A percentile compares a stretch with the other conserved stretches of the same genome.
phyloP scores from a whole-genome alignment of 2,329 filamentous ascomycete species.

The Diaporthe vexans region DNA sequence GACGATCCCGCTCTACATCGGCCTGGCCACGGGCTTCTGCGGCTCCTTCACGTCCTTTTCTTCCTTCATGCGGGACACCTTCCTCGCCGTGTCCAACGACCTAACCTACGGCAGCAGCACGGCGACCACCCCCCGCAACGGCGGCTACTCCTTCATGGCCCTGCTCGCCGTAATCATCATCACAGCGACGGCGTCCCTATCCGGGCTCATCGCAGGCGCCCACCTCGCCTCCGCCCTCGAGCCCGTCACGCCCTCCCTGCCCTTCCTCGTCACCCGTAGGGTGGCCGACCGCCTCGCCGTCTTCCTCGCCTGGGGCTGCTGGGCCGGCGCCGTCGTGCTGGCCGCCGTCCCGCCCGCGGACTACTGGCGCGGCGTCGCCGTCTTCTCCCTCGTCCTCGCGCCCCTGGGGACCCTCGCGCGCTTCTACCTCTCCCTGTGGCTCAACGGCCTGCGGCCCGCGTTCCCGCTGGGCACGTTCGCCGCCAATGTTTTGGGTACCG shows the following conservation, averaged over 20 bases:
- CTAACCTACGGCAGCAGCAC: constrained; percentile 62
- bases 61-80: constrained; percentile 83
- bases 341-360: constrained; percentile 77
- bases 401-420: constrained; percentile 83
- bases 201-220: constrained; percentile 78
- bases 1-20: constrained; percentile 89
- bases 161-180: constrained; percentile 80
- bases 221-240: constrained; percentile 79
- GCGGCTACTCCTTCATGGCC: constrained; percentile 87
- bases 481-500: constrained; percentile 84
- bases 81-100: constrained; percentile 84
- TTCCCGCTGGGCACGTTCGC: constrained; percentile 91
- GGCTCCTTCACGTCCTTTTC: constrained; percentile 88
- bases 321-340: constrained; percentile 83
- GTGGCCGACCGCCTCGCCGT: constrained; percentile 75
- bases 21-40: constrained; percentile 76
- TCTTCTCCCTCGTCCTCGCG: constrained; percentile 86
- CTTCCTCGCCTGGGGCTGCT: constrained; percentile 78
- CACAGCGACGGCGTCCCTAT: constrained; percentile 79
- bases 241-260: constrained; percentile 70
- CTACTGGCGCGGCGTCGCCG: constrained; percentile 80
- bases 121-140: constrained; percentile 67
- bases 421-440: constrained; percentile 77
- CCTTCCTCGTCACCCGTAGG: constrained; percentile 68
- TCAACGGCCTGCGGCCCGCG: constrained; percentile 76